Percentiles rank a stretch among this genome's conserved stretches.
Evolutionary conservation across 1,139 yeast genomes (phyloP).

Genomic region (Geotrichum klebahnii): DNA sequence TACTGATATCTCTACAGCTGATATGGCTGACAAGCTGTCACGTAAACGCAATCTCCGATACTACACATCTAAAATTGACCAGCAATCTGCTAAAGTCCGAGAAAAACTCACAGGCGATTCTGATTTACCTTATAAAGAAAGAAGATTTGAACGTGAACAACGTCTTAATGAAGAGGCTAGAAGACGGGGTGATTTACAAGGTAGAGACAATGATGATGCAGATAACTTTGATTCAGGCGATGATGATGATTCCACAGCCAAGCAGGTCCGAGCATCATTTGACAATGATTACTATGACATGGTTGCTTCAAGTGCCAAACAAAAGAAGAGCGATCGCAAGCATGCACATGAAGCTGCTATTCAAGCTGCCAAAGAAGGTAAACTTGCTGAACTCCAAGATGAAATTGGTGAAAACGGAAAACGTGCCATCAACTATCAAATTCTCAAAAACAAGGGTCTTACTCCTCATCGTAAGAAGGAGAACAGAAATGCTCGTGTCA

Average conservation of each 20-base stretch:
- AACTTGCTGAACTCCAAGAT: slow-evolving; percentile 66
- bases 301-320: slow-evolving; percentile 49
- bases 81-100: slow-evolving; percentile 50
- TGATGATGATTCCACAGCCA: slow-evolving; percentile 35
- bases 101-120: slow-evolving; percentile 68
- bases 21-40: slow-evolving; percentile 76
- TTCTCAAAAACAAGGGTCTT: slow-evolving; percentile 89
- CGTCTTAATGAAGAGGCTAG: slow-evolving; percentile 84
- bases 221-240: slow-evolving; percentile 48
- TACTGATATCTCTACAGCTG: slow-evolving; percentile 63
- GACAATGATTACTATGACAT: slow-evolving; percentile 48
- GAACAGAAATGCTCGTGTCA: slow-evolving; percentile 91
- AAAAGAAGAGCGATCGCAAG: slow-evolving; percentile 52
- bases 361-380: slow-evolving; percentile 81
- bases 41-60: slow-evolving; percentile 84
- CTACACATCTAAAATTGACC: slow-evolving; percentile 95
- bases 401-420: slow-evolving; percentile 69
- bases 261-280: slow-evolving; percentile 40
- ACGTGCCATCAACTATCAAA: slow-evolving; percentile 92
- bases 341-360: slow-evolving; percentile 69
- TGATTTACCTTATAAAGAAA: slow-evolving; percentile 89
- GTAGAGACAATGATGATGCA: slow-evolving; percentile 54
- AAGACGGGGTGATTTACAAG: slow-evolving; percentile 64
- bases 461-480: slow-evolving; percentile 91
- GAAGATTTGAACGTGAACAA: slow-evolving; percentile 83